These are phyloP conservation scores for Colletotrichum camelliae DNA, from an alignment of 2,329 filamentous ascomycete genomes.

Conservation along the genomic window DNA sequence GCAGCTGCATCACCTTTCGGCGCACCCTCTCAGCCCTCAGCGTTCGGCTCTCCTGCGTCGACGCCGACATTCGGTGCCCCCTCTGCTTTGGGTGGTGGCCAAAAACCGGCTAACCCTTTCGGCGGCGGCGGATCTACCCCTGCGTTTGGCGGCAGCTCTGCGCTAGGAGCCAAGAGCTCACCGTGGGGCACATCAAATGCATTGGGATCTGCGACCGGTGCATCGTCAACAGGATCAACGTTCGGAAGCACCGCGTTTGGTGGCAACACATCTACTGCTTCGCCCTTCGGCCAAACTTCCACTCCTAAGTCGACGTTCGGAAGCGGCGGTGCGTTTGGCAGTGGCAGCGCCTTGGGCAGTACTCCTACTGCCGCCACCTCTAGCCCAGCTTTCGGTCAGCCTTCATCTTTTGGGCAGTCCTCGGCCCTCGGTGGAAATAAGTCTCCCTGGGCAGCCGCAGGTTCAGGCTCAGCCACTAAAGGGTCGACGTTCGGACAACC, in stretches of 20 bases:
- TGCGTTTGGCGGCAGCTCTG: constrained; percentile 53
- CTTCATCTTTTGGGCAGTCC: constrained; percentile 56
- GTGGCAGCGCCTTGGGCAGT: neutral
- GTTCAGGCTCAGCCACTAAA: constrained; percentile 36
- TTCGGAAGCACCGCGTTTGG: constrained; percentile 55
- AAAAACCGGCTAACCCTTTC: constrained; percentile 7
- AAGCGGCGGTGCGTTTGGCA: neutral
- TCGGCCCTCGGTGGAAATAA: constrained; percentile 50
- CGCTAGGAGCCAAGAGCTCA: constrained; percentile 56
- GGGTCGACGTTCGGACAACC: constrained; percentile 61
- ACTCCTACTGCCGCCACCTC: constrained; percentile 30
- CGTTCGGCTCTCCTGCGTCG: constrained; percentile 23
- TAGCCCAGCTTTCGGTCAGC: constrained; percentile 36
- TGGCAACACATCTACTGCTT: constrained; percentile 36
- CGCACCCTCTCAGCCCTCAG: constrained; percentile 8
- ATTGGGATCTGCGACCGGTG: constrained; percentile 14
- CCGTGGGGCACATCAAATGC: constrained; percentile 49
- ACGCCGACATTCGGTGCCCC: constrained; percentile 26
- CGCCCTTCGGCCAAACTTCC: constrained; percentile 56
- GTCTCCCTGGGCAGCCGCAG: constrained; percentile 57
- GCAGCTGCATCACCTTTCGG: constrained; percentile 34
- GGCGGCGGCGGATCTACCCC: constrained; percentile 34
- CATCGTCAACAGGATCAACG: constrained; percentile 31
- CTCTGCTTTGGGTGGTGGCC: constrained; percentile 42
- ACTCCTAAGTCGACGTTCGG: constrained; percentile 27